These are phyloP conservation scores for Zygoascus hellenicus DNA, from an alignment of 1,139 yeast species.

Conservation along the genomic window DNA sequence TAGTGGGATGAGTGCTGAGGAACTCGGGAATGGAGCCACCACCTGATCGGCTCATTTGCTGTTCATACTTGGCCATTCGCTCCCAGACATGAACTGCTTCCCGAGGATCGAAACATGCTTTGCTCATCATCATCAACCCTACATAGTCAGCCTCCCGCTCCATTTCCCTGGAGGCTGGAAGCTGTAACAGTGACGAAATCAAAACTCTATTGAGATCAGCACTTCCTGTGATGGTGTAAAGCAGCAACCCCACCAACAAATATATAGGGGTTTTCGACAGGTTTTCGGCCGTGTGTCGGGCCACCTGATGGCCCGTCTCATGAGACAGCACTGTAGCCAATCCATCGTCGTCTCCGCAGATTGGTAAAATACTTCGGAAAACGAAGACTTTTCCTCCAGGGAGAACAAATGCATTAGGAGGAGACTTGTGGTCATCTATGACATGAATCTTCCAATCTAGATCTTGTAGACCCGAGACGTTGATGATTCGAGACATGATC, in stretches of 20 bases:
- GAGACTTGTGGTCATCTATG: slow-evolving; percentile 57
- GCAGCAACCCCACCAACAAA: slow-evolving; percentile 44
- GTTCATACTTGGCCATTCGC: slow-evolving; percentile 66
- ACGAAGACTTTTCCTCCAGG: slow-evolving; percentile 97
- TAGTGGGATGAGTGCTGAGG: slow-evolving; percentile 88
- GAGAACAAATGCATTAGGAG: slow-evolving; percentile 93
- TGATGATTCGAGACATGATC: slow-evolving; percentile 59
- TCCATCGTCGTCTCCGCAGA: slow-evolving; percentile 80
- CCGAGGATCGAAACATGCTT: slow-evolving; percentile 75
- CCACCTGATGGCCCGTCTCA: slow-evolving; percentile 89
- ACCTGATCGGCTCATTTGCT: slow-evolving; percentile 24
- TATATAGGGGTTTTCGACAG: slow-evolving; percentile 44
- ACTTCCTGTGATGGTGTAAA: slow-evolving; percentile 50
- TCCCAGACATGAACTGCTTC: slow-evolving; percentile 77
- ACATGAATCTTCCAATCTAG: slow-evolving; percentile 80
- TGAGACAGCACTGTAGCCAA: slow-evolving; percentile 90
- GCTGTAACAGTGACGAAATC: slow-evolving; percentile 53
- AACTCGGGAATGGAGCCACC: slow-evolving; percentile 44
- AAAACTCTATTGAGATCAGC: slow-evolving; percentile 50
- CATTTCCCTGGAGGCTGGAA: slow-evolving; percentile 89
- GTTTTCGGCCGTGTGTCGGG: slow-evolving; percentile 85
- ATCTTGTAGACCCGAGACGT: slow-evolving; percentile 30
- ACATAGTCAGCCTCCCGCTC: slow-evolving; percentile 95
- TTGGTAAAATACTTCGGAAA: slow-evolving; percentile 69
- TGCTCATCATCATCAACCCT: slow-evolving; percentile 86